A percentile compares a stretch with the other conserved stretches of the same genome.
These are phyloP conservation scores for Coemansia sp. DNA, from an alignment of 192 early-diverging fungal species.

Conservation along the genomic window DNA sequence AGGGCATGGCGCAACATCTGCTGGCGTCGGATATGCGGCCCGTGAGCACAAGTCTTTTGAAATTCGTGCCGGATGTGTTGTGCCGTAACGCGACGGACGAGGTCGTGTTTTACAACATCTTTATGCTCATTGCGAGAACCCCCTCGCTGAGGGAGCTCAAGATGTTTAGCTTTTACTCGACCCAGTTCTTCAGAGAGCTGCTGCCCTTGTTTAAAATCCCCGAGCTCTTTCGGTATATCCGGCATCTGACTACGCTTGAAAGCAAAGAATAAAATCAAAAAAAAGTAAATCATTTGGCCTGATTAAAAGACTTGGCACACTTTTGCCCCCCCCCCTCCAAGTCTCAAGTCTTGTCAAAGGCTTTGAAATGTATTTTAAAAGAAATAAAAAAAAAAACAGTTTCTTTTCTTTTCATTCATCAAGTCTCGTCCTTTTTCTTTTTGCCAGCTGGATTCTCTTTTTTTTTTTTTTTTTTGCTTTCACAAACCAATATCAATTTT, in stretches of 20 bases:
- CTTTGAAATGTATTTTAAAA: too few species aligned
- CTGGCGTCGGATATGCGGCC: constrained; percentile 20
- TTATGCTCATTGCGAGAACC: constrained; percentile 29
- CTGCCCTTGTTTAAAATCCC: constrained; percentile 33
- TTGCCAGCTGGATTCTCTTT: too few species aligned
- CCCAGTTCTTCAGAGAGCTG: constrained; percentile 25
- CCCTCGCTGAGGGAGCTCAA: constrained; percentile 31
- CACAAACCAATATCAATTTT: too few species aligned
- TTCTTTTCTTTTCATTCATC: too few species aligned
- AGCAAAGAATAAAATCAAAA: constrained; percentile 9
- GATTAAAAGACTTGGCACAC: too few species aligned
- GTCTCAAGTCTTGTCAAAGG: too few species aligned
- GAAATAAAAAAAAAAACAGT: too few species aligned
- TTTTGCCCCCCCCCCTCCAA: too few species aligned
- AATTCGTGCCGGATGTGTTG: constrained; percentile 28
- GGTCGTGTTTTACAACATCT: constrained; percentile 34
- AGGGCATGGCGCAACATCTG: constrained; percentile 27
- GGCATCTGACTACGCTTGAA: constrained; percentile 28
- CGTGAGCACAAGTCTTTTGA: constrained; percentile 30
- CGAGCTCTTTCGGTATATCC: constrained; percentile 16
- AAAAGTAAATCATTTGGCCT: too few species aligned
- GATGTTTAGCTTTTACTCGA: constrained; percentile 33
- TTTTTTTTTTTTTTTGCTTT: too few species aligned
- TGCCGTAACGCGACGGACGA: constrained; percentile 21
- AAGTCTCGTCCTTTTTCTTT: too few species aligned